Conservation (phyloP, 208 protist genomes). For the Leishmania guyanensis region DNA sequence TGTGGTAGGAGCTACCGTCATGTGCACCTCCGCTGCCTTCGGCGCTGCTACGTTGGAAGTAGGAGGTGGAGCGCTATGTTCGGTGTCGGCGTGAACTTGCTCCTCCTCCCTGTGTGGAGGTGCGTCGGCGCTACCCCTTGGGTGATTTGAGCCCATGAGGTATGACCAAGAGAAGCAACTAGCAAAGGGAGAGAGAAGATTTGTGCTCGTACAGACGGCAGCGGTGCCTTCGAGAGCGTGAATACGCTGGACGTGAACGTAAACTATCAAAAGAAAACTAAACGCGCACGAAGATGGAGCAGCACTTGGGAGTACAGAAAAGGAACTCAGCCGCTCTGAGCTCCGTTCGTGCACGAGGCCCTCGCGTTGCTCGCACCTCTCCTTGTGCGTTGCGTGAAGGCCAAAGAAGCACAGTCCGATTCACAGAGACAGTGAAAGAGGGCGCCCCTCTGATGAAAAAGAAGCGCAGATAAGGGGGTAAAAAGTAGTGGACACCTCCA, state of each 20-base stretch:
- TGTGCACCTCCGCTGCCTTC: background rate
- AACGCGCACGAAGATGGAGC: background rate
- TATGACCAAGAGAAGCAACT: background rate
- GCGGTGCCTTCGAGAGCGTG: background rate
- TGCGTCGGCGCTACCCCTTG: background rate
- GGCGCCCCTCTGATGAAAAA: background rate
- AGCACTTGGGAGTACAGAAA: background rate
- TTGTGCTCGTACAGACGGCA: background rate
- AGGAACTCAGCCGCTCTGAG: background rate
- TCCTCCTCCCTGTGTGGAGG: background rate
- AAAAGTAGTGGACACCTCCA: background rate
- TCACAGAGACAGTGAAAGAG: background rate
- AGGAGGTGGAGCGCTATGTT: background rate
- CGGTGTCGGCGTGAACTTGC: background rate
- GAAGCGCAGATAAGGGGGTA: background rate
- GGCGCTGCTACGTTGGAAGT: background rate
- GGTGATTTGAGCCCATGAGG: conserved; percentile 4
- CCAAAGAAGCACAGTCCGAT: background rate
- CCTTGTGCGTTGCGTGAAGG: background rate
- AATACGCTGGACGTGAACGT: too few species aligned
- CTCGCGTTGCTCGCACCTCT: background rate
- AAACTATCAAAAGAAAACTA: background rate
- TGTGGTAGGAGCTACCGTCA: background rate
- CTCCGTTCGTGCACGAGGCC: background rate
- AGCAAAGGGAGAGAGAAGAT: background rate